These are phyloP conservation scores for Rubroboletus pulcherrimus DNA, from an alignment of 768 basidiomycete species.

Conservation along the genomic window DNA sequence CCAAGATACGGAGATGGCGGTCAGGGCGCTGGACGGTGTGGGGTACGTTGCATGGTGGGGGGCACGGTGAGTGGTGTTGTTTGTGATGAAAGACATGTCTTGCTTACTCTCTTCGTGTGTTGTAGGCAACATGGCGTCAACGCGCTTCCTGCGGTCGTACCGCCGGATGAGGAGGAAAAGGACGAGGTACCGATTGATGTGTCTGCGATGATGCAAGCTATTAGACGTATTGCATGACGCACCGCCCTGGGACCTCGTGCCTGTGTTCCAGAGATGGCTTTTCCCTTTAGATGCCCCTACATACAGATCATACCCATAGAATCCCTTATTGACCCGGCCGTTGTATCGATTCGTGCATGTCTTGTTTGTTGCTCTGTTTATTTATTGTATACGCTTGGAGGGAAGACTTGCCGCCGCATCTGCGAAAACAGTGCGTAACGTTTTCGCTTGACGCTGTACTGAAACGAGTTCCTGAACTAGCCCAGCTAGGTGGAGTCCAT, in stretches of 20 bases:
- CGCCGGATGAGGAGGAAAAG: not conserved
- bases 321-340: too few relatives aligned
- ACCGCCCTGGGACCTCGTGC: too few relatives aligned
- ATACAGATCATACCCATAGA: not conserved
- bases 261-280: too few relatives aligned
- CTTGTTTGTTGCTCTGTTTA: not conserved
- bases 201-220: not conserved
- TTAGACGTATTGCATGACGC: not conserved
- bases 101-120: not conserved
- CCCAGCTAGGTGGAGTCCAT: too few relatives aligned
- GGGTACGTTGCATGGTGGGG: conserved; percentile 60
- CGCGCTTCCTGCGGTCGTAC: conserved; percentile 29
- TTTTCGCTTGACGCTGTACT: too few relatives aligned
- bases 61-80: conserved; percentile 25
- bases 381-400: too few relatives aligned
- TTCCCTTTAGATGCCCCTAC: too few relatives aligned
- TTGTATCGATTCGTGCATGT: not conserved
- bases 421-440: too few relatives aligned
- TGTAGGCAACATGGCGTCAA: conserved; percentile 35
- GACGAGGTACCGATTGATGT: not conserved
- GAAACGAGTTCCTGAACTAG: too few relatives aligned
- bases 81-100: not conserved
- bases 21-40: conserved; percentile 45
- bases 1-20: conserved; percentile 57
- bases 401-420: too few relatives aligned